Evolutionary conservation across 345 rosid species (phyloP), one percentile per base, ranked within the genome.

Genomic region (Gossypium rotundifolium): DNA sequence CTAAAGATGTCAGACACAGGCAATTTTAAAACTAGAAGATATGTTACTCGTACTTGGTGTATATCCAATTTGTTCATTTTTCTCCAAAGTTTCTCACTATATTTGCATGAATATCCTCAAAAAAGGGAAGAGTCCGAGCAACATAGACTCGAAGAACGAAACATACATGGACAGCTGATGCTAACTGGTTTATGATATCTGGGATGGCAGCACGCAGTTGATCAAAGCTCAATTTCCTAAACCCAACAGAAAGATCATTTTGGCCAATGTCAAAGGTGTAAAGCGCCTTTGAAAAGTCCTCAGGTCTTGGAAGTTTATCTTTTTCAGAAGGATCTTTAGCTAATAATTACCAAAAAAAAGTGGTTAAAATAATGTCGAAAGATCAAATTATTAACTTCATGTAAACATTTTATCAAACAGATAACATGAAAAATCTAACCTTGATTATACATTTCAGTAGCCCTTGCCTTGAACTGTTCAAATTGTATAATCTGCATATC

Each of bases 261-360:
- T 94, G 97, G 71, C 98, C 97, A 18, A 94, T 91, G 79, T 94
- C 98, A 71, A 92, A 89, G 7, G 97, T 94, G 79, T 92, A 91
- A 75, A 94, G 82, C 66, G 98, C 97, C 83, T 83, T 87, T 4
- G 96, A 79, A 77, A 88, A 92, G 16, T 92, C 98, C 75, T 88
- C 90, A 17, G 82, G 86, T 20, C 88, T 84, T 0, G 97, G 98
- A 38, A 92, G 88, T 69, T 88, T 89, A 57, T 81, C 87, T 75
- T 83, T 86, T 16, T 90, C 95, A 1, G 71, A 73, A 13, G 74
- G 33, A 57, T 17, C 77, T 83, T 79, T 87, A 72, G 70, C 98
- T 94, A 79, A 54, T 22, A 33, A 80, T 52, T 57, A 29, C 40
- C 58, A 70, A 51, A 46, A 45, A 7, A 70, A 45, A 72, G 52